A percentile compares a stretch with the other conserved stretches of the same genome.
phyloP scores from a whole-genome alignment of 2,329 filamentous ascomycete species.

The Endoconidiophora laricicola region DNA sequence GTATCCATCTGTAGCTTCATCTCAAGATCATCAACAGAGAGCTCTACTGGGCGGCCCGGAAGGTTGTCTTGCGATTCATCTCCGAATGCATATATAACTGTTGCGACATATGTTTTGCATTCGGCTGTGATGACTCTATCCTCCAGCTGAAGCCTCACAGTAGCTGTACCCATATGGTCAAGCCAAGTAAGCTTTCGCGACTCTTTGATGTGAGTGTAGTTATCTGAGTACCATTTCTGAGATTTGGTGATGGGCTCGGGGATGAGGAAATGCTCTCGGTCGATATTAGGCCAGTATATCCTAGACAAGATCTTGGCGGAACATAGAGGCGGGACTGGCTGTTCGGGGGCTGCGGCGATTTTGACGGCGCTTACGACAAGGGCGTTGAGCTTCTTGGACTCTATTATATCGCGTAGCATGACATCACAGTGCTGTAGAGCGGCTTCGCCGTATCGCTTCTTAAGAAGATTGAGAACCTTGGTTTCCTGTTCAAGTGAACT shows the following conservation, averaged over 20 bases:
- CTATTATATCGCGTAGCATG: constrained; percentile 86
- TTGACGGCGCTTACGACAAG: constrained; percentile 7
- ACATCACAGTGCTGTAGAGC: constrained; percentile 88
- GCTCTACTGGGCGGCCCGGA: constrained; percentile 21
- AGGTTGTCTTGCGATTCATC: constrained; percentile 21
- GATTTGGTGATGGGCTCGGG: constrained; percentile 41
- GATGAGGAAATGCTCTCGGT: constrained; percentile 50
- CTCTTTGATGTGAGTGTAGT: constrained; percentile 66
- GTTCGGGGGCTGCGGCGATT: not conserved
- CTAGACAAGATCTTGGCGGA: constrained; percentile 79
- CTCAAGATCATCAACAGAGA: constrained; percentile 31
- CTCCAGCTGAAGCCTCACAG: constrained; percentile 64
- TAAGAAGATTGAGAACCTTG: constrained; percentile 70
- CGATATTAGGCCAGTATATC: constrained; percentile 74
- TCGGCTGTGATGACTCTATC: constrained; percentile 61
- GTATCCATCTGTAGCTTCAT: constrained; percentile 54
- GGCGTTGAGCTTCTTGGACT: constrained; percentile 57
- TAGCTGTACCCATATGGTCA: constrained; percentile 62
- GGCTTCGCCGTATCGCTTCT: constrained; percentile 71
- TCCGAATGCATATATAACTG: constrained; percentile 66
- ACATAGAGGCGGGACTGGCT: constrained; percentile 22
- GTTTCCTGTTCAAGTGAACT: constrained; percentile 61
- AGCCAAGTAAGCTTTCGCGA: constrained; percentile 81
- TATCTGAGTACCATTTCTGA: constrained; percentile 54
- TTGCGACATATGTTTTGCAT: constrained; percentile 71